Evolutionary conservation across 345 rosid species (phyloP).

Genomic region (Eucalyptus polybractea): DNA sequence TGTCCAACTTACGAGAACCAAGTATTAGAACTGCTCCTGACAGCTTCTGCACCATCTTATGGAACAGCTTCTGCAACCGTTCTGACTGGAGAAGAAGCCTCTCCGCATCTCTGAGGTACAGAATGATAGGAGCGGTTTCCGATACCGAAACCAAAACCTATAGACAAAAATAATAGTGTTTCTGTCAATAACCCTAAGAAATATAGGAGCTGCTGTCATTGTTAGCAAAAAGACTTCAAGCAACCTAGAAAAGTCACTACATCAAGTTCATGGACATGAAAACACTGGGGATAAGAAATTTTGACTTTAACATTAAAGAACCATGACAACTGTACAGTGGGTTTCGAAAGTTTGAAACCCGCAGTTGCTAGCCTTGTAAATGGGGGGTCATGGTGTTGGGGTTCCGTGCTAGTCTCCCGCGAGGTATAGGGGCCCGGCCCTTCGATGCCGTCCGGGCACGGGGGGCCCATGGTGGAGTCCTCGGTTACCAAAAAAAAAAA

Average conservation of each 20-base stretch:
- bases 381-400: too few relatives aligned
- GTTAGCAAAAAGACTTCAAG: background rate
- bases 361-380: too few relatives aligned
- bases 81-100: constrained; percentile 69
- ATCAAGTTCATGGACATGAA: background rate
- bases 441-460: too few relatives aligned
- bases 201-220: background rate
- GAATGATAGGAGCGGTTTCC: constrained; percentile 39
- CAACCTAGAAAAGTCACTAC: background rate
- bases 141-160: constrained; percentile 72
- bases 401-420: too few relatives aligned
- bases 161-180: background rate
- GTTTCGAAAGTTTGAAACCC: too few relatives aligned
- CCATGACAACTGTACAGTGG: constrained; percentile 9
- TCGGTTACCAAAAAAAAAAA: too few relatives aligned
- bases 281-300: background rate
- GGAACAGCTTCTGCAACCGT: constrained; percentile 54
- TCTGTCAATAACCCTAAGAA: background rate
- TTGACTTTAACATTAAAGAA: background rate
- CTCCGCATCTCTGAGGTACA: constrained; percentile 80
- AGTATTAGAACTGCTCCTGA: constrained; percentile 70
- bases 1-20: constrained; percentile 65
- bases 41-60: constrained; percentile 53
- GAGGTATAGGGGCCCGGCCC: too few relatives aligned
- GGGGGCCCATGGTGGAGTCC: too few relatives aligned